phyloP scores from a whole-genome alignment of 495 filamentous ascomycete genomes.

The Aspergillus conjunctus region DNA sequence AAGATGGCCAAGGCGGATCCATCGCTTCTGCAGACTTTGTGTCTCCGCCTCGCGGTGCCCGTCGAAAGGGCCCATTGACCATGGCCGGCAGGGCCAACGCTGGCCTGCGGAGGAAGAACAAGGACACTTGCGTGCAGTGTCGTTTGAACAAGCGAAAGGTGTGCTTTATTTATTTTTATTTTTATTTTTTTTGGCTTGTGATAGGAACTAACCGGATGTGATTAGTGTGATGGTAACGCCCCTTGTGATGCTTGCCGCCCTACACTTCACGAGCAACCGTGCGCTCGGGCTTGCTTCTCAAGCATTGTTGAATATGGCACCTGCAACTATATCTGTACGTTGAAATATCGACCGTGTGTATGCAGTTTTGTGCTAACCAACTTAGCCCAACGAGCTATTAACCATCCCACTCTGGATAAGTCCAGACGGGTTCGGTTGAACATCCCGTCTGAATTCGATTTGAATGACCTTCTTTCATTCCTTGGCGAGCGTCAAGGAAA shows the following conservation, averaged over 20 bases:
- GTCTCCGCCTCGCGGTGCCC: slow-evolving; percentile 48
- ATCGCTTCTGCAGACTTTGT: slow-evolving; percentile 54
- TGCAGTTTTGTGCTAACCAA: slow-evolving; percentile 7
- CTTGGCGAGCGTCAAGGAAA: slow-evolving; percentile 46
- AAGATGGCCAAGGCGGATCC: slow-evolving; percentile 50
- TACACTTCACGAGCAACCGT: slow-evolving; percentile 51
- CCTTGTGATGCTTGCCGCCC: slow-evolving; percentile 53
- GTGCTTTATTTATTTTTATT: no score
- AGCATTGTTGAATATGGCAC: slow-evolving; percentile 55
- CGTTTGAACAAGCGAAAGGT: slow-evolving; percentile 54
- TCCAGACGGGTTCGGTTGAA: slow-evolving; percentile 41
- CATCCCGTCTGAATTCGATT: slow-evolving; percentile 46
- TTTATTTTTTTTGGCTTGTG: background rate
- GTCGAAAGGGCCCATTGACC: slow-evolving; percentile 49
- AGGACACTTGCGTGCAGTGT: slow-evolving; percentile 53
- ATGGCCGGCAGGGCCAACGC: slow-evolving; percentile 51
- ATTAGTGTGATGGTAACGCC: slow-evolving; percentile 49
- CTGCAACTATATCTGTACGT: slow-evolving; percentile 54
- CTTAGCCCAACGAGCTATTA: slow-evolving; percentile 51
- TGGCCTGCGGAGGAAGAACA: slow-evolving; percentile 50
- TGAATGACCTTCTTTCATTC: slow-evolving; percentile 45
- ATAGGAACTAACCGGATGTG: slow-evolving; percentile 6
- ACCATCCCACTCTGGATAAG: slow-evolving; percentile 45
- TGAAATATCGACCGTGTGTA: background rate
- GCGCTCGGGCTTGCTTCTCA: slow-evolving; percentile 50